Conservation (phyloP, 768 basidiomycete species). For the Calocybe cyanea region DNA sequence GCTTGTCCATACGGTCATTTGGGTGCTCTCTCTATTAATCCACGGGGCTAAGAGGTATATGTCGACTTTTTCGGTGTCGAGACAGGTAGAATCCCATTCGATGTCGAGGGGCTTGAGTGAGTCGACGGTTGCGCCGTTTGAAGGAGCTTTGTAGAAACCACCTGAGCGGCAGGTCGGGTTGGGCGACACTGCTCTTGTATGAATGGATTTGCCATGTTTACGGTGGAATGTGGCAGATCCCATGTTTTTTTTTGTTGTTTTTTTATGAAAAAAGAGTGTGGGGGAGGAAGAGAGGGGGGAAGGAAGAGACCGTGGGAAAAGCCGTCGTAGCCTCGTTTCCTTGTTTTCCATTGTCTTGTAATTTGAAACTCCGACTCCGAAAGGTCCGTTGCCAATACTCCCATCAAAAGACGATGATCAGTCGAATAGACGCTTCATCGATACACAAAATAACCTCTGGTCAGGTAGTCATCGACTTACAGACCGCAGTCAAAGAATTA, state of each 20-base stretch:
- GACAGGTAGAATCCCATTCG: slow-evolving; percentile 62
- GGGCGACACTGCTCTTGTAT: neutral
- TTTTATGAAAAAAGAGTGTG: too few species aligned
- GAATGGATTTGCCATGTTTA: too few species aligned
- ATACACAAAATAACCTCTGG: slow-evolving; percentile 91
- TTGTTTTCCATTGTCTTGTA: neutral
- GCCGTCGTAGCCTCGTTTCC: neutral
- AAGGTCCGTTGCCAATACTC: too few species aligned
- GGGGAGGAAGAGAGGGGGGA: too few species aligned
- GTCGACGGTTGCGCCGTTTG: slow-evolving; percentile 41
- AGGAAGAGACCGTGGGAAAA: too few species aligned
- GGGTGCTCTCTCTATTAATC: slow-evolving; percentile 34
- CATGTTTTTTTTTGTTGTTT: too few species aligned
- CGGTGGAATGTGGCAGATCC: too few species aligned
- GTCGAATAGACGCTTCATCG: slow-evolving; percentile 70
- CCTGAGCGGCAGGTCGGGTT: slow-evolving; percentile 49
- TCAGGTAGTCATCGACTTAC: slow-evolving; percentile 92
- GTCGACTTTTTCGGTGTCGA: slow-evolving; percentile 49
- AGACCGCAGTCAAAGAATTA: slow-evolving; percentile 93
- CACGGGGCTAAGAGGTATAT: slow-evolving; percentile 64
- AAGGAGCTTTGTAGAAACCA: slow-evolving; percentile 59
- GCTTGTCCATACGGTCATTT: slow-evolving; percentile 48
- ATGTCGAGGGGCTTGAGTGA: slow-evolving; percentile 49
- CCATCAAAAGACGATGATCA: slow-evolving; percentile 25
- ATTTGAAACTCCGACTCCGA: neutral